These are phyloP conservation scores for Exophiala oligosperma DNA, from an alignment of 2,329 filamentous ascomycete genomes.

Conservation along the genomic window DNA sequence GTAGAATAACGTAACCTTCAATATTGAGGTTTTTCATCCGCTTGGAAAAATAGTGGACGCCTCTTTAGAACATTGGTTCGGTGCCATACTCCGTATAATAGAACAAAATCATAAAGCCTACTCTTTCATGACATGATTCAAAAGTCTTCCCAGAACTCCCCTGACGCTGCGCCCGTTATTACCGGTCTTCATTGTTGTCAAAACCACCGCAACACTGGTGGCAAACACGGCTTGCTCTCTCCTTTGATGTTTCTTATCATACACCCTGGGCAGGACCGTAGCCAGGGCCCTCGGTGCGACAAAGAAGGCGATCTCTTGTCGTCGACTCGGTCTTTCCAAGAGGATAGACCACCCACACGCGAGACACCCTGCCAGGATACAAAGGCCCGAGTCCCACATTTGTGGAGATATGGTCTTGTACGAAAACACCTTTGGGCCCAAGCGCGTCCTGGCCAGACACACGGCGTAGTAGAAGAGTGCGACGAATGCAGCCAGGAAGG, in stretches of 20 bases:
- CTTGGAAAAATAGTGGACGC: too few relatives aligned
- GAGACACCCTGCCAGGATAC: constrained; percentile 69
- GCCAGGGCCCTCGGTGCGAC: constrained; percentile 76
- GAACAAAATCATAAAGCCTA: neutral
- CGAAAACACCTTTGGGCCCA: constrained; percentile 70
- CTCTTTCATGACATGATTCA: constrained; percentile 25
- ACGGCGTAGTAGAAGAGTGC: constrained; percentile 82
- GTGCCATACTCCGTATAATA: too few relatives aligned
- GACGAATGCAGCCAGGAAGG: constrained; percentile 77
- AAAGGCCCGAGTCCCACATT: constrained; percentile 62
- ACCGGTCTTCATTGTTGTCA: constrained; percentile 15
- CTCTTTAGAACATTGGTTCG: too few relatives aligned
- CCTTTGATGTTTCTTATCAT: constrained; percentile 48
- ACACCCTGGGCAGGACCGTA: constrained; percentile 70
- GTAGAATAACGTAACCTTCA: too few relatives aligned
- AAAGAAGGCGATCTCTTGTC: constrained; percentile 77
- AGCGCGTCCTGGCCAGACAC: constrained; percentile 70
- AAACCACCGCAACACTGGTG: constrained; percentile 26
- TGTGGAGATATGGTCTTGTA: constrained; percentile 49
- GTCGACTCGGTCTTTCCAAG: constrained; percentile 62
- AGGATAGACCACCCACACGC: constrained; percentile 82
- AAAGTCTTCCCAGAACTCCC: constrained; percentile 26
- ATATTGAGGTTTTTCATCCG: too few relatives aligned
- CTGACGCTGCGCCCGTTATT: constrained; percentile 16
- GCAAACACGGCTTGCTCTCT: constrained; percentile 31